A percentile compares a stretch with the other conserved stretches of the same genome.
Evolutionary conservation across 2,329 filamentous ascomycete genomes (phyloP).

Genomic region (Cylindrodendrum hubeiense): DNA sequence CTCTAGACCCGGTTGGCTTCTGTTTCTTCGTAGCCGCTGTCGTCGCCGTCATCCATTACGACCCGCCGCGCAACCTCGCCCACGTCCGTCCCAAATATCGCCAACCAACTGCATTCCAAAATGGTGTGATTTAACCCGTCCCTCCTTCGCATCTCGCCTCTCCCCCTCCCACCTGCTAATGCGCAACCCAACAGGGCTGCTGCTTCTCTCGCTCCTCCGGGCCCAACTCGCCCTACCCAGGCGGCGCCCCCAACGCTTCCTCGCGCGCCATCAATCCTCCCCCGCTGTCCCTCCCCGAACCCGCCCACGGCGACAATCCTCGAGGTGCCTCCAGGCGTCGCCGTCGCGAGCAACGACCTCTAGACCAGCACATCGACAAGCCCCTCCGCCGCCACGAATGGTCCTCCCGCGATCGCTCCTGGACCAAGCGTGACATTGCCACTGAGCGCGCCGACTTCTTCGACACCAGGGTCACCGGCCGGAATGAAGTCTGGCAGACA

Average conservation of each 20-base stretch:
- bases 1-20: neutral
- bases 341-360: constrained; percentile 55
- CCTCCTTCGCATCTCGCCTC: constrained; percentile 1
- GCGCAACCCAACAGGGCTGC: constrained; percentile 61
- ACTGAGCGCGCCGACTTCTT: constrained; percentile 87
- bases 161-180: constrained; percentile 30
- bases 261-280: constrained; percentile 66
- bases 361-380: constrained; percentile 77
- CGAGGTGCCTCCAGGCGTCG: constrained; percentile 46
- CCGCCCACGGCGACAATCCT: constrained; percentile 38
- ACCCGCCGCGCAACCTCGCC: neutral
- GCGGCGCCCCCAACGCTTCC: constrained; percentile 62
- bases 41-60: neutral
- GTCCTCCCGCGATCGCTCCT: constrained; percentile 72
- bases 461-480: constrained; percentile 86
- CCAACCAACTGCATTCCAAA: constrained; percentile 17
- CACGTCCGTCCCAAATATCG: neutral
- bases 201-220: constrained; percentile 67
- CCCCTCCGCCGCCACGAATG: constrained; percentile 76
- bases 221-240: constrained; percentile 67
- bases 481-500: constrained; percentile 83
- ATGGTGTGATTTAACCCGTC: constrained; percentile 33
- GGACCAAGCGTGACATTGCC: constrained; percentile 78
- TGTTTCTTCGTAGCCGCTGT: neutral
- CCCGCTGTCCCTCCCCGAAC: constrained; percentile 48